phyloP scores from a whole-genome alignment of 768 basidiomycete species.

The Piloderma croceum region DNA sequence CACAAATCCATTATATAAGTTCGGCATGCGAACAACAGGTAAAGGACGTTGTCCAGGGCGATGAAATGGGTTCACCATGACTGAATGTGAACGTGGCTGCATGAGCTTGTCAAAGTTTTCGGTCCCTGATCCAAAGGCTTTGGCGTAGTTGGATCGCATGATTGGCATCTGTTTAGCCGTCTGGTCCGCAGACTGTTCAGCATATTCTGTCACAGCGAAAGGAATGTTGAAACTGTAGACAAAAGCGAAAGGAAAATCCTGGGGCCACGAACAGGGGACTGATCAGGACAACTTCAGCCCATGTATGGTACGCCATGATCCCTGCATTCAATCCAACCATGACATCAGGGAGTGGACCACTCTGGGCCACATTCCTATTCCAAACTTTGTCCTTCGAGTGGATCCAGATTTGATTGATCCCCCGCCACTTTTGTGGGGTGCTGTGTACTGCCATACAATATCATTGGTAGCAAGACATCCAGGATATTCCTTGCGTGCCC shows the following conservation, averaged over 20 bases:
- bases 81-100: slow-evolving; percentile 1
- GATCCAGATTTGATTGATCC: slow-evolving; percentile 35
- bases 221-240: slow-evolving; percentile 23
- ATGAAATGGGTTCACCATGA: slow-evolving; percentile 20
- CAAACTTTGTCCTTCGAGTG: background rate
- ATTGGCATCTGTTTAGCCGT: background rate
- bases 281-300: slow-evolving; percentile 30
- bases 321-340: slow-evolving; percentile 39
- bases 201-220: slow-evolving; percentile 21
- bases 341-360: slow-evolving; percentile 31
- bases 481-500: slow-evolving; percentile 23
- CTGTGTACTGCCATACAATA: slow-evolving; percentile 30
- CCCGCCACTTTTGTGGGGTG: slow-evolving; percentile 32
- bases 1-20: background rate
- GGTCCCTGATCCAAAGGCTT: background rate
- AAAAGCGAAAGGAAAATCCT: background rate
- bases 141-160: background rate
- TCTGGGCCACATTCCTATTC: background rate
- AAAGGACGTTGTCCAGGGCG: slow-evolving; percentile 9
- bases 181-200: slow-evolving; percentile 10
- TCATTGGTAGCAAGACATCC: slow-evolving; percentile 24
- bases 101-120: background rate
- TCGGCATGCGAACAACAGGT: background rate
- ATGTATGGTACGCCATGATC: slow-evolving; percentile 30
- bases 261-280: background rate